Conservation (phyloP, 1,139 yeast species). For the Nakaseomyces kungkrabaensis region DNA sequence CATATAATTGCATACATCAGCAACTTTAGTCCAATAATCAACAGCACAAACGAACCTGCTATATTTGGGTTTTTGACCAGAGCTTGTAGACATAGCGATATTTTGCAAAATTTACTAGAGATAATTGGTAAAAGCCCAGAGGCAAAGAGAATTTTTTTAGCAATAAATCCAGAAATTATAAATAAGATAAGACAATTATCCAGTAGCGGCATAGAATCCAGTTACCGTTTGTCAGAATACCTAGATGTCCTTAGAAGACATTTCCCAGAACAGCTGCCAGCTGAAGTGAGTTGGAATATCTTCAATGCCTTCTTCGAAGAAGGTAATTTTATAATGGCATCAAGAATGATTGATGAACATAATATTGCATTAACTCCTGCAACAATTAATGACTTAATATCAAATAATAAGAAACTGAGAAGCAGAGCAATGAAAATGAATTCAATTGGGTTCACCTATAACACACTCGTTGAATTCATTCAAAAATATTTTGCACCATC, state of each 20-base stretch:
- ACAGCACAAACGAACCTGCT: slow-evolving; percentile 8
- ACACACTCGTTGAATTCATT: not conserved
- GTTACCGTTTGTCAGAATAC: not conserved
- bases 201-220: not conserved
- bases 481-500: not conserved
- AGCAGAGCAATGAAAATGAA: not conserved
- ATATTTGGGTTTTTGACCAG: slow-evolving; percentile 13
- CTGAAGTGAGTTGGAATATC: not conserved
- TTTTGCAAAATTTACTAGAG: slow-evolving; percentile 6
- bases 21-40: slow-evolving; percentile 14
- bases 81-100: slow-evolving; percentile 16
- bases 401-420: not conserved
- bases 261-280: not conserved
- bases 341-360: not conserved
- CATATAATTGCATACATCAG: slow-evolving; percentile 8
- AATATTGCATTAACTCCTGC: not conserved
- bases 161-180: not conserved
- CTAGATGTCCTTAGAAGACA: not conserved
- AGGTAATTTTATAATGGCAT: slow-evolving; percentile 2
- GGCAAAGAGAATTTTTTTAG: not conserved
- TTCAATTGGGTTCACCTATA: not conserved
- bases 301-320: not conserved
- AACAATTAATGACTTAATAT: not conserved
- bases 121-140: not conserved
- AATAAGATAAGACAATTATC: not conserved